Conservation (phyloP, 345 rosid genomes). For the Turnera subulata region DNA sequence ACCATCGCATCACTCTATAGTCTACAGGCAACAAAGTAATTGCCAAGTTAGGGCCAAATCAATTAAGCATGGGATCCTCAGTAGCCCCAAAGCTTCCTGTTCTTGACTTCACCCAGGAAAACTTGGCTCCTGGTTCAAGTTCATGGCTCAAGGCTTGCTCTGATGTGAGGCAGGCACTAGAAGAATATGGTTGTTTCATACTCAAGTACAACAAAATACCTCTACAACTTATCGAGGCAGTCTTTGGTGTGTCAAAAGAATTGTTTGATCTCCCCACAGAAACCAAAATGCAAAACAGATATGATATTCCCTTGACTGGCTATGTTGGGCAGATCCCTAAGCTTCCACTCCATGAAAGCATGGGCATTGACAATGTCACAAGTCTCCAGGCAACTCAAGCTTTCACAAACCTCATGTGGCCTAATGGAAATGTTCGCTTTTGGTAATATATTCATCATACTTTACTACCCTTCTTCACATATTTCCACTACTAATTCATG, state of each 20-base stretch:
- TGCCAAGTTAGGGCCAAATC: neutral
- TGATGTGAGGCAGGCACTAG: conserved; percentile 49
- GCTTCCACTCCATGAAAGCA: conserved; percentile 66
- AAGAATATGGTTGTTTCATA: conserved; percentile 61
- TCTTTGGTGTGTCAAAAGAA: conserved; percentile 39
- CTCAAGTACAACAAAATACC: conserved; percentile 35
- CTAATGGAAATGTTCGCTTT: conserved; percentile 51
- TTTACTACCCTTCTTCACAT: too few species aligned
- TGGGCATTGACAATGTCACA: conserved; percentile 61
- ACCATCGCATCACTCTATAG: too few species aligned
- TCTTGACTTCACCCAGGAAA: conserved; percentile 20
- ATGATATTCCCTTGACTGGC: conserved; percentile 55
- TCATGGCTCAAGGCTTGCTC: conserved; percentile 36
- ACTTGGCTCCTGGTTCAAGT: conserved; percentile 40
- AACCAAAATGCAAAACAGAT: conserved; percentile 53
- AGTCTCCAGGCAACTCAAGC: conserved; percentile 29
- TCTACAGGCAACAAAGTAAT: too few species aligned
- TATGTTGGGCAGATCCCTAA: conserved; percentile 57
- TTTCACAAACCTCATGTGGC: conserved; percentile 68
- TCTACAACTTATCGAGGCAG: conserved; percentile 23
- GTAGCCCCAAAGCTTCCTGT: conserved; percentile 22
- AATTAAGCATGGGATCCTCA: conserved; percentile 18
- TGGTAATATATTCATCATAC: too few species aligned
- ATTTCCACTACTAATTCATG: too few species aligned
- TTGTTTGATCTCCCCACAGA: conserved; percentile 57